These are phyloP conservation scores for Lagerstroemia speciosa DNA, from an alignment of 345 rosid species.

Conservation along the genomic window DNA sequence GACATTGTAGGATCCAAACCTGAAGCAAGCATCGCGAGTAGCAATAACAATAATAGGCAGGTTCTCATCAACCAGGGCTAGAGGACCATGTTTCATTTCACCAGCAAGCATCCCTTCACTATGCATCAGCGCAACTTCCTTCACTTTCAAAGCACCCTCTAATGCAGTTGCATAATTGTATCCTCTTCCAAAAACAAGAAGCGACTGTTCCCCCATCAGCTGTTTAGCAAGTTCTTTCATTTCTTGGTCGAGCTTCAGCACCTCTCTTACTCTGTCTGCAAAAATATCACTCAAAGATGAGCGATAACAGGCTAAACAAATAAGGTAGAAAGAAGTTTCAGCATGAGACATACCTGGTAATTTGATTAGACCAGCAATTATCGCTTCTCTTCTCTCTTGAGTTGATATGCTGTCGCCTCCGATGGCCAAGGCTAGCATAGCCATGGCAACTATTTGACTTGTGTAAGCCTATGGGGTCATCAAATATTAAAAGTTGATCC, in stretches of 20 bases:
- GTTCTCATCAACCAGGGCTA: conserved; percentile 90
- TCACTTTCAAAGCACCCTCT: conserved; percentile 93
- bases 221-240: conserved; percentile 74
- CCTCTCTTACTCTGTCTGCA: conserved; percentile 77
- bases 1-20: conserved; percentile 22
- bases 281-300: not conserved
- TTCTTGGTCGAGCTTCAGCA: conserved; percentile 70
- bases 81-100: conserved; percentile 98
- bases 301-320: not conserved
- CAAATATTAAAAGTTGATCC: not conserved
- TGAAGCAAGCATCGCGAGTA: conserved; percentile 83
- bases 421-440: conserved; percentile 86
- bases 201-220: conserved; percentile 73
- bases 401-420: conserved; percentile 80
- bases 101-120: conserved; percentile 98
- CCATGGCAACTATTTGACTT: conserved; percentile 96
- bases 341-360: conserved; percentile 59
- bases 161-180: conserved; percentile 80
- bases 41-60: conserved; percentile 79
- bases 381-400: conserved; percentile 70
- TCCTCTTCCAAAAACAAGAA: conserved; percentile 91
- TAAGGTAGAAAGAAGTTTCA: not conserved
- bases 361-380: conserved; percentile 76
- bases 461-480: conserved; percentile 64
- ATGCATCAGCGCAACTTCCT: conserved; percentile 97